phyloP scores from a whole-genome alignment of 345 rosid genomes.

The Sonneratia alba region DNA sequence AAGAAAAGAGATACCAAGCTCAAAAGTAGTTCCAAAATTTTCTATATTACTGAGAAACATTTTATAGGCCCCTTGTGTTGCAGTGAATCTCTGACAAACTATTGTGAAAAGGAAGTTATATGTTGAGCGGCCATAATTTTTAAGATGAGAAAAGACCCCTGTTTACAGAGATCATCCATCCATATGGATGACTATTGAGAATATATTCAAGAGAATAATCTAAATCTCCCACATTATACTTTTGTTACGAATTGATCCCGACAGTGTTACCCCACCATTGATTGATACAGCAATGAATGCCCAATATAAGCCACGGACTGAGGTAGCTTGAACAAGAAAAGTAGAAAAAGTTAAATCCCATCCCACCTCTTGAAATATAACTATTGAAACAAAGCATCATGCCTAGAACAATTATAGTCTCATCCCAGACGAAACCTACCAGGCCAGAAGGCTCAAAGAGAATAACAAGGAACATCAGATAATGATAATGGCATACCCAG shows the following conservation, averaged over 20 bases:
- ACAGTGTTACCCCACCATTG: neutral
- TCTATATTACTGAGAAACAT: neutral
- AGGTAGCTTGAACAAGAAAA: no score
- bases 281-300: neutral
- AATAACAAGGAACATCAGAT: neutral
- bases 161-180: neutral
- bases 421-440: neutral
- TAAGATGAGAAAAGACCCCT: neutral
- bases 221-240: neutral
- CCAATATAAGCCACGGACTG: neutral
- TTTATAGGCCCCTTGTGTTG: neutral
- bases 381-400: neutral
- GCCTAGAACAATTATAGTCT: neutral
- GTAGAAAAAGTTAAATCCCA: neutral
- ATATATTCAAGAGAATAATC: neutral
- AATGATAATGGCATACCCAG: constrained; percentile 40
- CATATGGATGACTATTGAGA: neutral
- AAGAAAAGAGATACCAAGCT: no score
- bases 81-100: no score
- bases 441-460: neutral
- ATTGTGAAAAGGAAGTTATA: neutral
- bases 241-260: neutral
- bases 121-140: neutral
- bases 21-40: no score
- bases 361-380: neutral